Base-by-base conservation (phyloP, 352 stramenopile genomes). In the Blastocystis sp. region DNA sequence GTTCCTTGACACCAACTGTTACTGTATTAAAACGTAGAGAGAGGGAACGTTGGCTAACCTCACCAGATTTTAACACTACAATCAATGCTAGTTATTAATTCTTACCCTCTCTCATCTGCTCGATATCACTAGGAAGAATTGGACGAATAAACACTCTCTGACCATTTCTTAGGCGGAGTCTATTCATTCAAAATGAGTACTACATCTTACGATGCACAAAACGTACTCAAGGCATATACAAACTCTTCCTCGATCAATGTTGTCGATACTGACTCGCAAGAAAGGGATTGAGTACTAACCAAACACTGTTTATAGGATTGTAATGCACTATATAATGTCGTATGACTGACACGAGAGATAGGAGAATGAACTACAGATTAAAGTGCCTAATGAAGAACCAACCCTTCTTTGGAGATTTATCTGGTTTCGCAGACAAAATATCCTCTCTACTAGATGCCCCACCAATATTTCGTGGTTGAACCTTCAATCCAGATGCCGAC, bases 111-210 rank as follows among this genome's bases (percentile, higher is more conserved):
- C 44, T 59, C 78, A 89, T 89, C 13, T 57, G 13, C 5, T 57
- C 44, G 51, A 79, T 89, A 48, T 89, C 78, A 59, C n/a, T 42
- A 22, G 78, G 78, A 19, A 89, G 53, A 89, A 89, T 89, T 15
- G 78, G 78, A 17, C 78, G 37, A 48, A 89, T 89, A 19, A 89
- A 56, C 5, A 89, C 42, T 30, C 76, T 59, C 11, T 59, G 27
- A 44, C 78, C 78, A 24, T 78, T 78, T 33, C 27, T 33, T 22
- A 89, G 33, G 15, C 13, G 30, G 30, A 89, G 22, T 53, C 73
- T 84, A 69, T n/a, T 17, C 24, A 33, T 81, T 9, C 24, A 27
- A 48, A 24, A 3, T 13, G 22, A 64, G 1, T 30, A 15, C 5
- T 33, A 0, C 19, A 30, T 4, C n/a, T 4, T n/a, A 84, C 73